Conservation (phyloP, 345 rosid genomes). For the Corchorus capsularis region DNA sequence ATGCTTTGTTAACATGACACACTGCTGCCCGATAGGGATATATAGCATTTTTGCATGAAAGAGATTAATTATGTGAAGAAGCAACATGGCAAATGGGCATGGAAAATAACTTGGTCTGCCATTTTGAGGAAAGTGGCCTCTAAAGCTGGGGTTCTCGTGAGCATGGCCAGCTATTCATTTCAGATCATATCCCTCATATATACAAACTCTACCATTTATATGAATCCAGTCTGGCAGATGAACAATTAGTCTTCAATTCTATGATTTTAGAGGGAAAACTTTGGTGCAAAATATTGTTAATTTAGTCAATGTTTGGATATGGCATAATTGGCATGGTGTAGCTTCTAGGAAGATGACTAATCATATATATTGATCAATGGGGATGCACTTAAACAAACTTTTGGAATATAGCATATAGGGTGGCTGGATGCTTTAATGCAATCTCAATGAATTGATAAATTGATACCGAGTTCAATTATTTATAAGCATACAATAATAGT, state of each 20-base stretch:
- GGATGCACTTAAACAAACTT: background rate
- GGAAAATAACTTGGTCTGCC: background rate
- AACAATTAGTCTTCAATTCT: background rate
- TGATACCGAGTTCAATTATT: too few relatives aligned
- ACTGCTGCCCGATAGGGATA: background rate
- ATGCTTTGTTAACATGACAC: background rate
- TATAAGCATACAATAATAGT: too few relatives aligned
- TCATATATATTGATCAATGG: too few relatives aligned
- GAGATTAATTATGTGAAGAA: background rate
- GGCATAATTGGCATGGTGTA: background rate
- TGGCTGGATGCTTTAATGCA: too few relatives aligned
- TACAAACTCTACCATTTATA: background rate
- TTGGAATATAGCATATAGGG: too few relatives aligned
- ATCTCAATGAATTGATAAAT: too few relatives aligned
- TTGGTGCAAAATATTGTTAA: background rate
- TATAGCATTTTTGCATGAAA: background rate
- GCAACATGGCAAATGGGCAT: background rate
- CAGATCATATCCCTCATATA: background rate
- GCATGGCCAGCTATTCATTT: background rate
- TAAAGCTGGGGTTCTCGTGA: background rate
- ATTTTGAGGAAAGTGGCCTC: slow-evolving; percentile 11
- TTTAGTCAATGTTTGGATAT: background rate
- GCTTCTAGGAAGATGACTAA: background rate
- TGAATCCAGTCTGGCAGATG: background rate
- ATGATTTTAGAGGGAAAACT: background rate